Evolutionary conservation across 371 early-diverging fungal species (phyloP).

Genomic region (Funneliformis caledonium): DNA sequence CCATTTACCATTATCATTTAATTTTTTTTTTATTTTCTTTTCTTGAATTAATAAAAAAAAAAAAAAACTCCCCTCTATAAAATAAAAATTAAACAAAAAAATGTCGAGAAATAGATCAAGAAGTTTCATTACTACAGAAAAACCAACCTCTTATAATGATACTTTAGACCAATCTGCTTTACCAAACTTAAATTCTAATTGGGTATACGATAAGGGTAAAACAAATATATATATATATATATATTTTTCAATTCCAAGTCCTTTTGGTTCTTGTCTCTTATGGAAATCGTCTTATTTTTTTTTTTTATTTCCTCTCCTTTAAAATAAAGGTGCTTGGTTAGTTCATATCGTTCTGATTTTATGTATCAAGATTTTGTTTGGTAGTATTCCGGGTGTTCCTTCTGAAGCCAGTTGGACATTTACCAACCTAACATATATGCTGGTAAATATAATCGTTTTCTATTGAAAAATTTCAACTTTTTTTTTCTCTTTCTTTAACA

Average conservation of each 20-base stretch:
- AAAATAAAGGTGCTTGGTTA: conserved; percentile 83
- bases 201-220: conserved; percentile 38
- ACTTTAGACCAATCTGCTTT: conserved; percentile 32
- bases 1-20: too few species aligned
- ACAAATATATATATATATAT: not conserved
- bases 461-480: not conserved
- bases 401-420: conserved; percentile 95
- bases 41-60: too few species aligned
- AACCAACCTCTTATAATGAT: conserved; percentile 33
- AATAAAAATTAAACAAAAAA: not conserved
- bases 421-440: conserved; percentile 89
- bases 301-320: too few species aligned
- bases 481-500: not conserved
- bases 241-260: too few species aligned
- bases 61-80: too few species aligned
- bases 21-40: too few species aligned
- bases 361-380: conserved; percentile 80
- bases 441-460: conserved; percentile 60
- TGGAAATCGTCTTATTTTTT: not conserved
- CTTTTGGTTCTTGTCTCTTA: not conserved
- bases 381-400: conserved; percentile 87
- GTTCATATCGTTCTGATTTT: conserved; percentile 82
- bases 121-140: conserved; percentile 37
- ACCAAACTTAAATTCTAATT: conserved; percentile 38
- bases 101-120: conserved; percentile 33